Conservation (phyloP, 495 filamentous ascomycete genomes). For the Talaromyces proteolyticus region DNA sequence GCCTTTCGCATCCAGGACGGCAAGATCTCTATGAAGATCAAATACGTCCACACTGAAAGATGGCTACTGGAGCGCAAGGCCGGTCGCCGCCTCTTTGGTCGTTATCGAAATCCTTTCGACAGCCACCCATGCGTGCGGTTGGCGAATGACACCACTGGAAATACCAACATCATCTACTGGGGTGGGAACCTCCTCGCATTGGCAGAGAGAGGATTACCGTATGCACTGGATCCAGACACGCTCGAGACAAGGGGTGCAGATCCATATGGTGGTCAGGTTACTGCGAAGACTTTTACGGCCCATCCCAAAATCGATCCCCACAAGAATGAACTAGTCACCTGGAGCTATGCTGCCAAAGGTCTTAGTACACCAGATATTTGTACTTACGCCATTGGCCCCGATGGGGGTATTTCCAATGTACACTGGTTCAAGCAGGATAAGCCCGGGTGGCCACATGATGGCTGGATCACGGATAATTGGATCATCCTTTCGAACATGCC, state of each 20-base stretch:
- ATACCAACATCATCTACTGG: constrained; percentile 52
- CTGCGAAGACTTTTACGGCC: constrained; percentile 48
- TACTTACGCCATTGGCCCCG: constrained; percentile 35
- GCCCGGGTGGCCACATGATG: no score
- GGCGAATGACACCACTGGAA: constrained; percentile 15
- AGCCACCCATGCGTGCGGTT: no score
- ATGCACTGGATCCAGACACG: constrained; percentile 48
- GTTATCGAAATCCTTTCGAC: constrained; percentile 42
- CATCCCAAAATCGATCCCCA: constrained; percentile 57
- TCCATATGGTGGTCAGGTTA: constrained; percentile 53
- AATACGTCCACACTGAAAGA: constrained; percentile 48
- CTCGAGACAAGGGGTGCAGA: constrained; percentile 48
- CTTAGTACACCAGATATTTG: constrained; percentile 42
- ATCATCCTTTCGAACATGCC: no score
- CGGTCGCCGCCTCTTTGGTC: constrained; percentile 17
- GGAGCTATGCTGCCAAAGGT: constrained; percentile 47
- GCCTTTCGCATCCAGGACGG: constrained; percentile 48
- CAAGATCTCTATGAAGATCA: constrained; percentile 41
- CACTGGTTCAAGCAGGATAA: constrained; percentile 43
- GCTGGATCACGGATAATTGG: no score
- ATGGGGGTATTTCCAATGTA: constrained; percentile 37
- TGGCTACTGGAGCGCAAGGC: constrained; percentile 34
- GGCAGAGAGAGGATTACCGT: constrained; percentile 52
- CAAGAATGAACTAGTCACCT: constrained; percentile 51
- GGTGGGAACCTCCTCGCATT: constrained; percentile 43